Percentiles rank a stretch among this genome's conserved stretches.
Conservation (phyloP, 352 stramenopile genomes). For the Phytophthora quininea region DNA sequence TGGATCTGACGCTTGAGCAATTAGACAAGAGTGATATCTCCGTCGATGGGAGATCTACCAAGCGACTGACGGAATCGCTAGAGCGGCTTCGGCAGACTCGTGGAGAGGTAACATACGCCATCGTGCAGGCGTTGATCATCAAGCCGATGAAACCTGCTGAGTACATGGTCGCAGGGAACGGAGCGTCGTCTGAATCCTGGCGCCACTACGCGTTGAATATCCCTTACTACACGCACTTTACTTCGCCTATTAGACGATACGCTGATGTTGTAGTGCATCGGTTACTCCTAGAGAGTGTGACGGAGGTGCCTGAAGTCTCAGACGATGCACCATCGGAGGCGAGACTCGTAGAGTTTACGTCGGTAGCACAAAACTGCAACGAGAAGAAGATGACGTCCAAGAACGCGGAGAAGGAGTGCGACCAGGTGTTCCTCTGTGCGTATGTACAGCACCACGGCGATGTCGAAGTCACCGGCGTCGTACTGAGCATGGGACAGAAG, state of each 20-base stretch:
- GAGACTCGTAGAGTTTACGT: slow-evolving; percentile 48
- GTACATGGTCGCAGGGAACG: slow-evolving; percentile 91
- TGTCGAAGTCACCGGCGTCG: slow-evolving; percentile 65
- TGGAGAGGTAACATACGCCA: slow-evolving; percentile 85
- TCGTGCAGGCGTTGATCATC: slow-evolving; percentile 93
- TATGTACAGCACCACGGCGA: slow-evolving; percentile 71
- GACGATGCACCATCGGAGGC: slow-evolving; percentile 13
- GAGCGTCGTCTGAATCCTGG: slow-evolving; percentile 76
- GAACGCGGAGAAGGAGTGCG: slow-evolving; percentile 76
- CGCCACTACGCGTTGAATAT: slow-evolving; percentile 97
- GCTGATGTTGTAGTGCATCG: slow-evolving; percentile 85
- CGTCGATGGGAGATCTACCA: slow-evolving; percentile 84
- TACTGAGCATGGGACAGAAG: slow-evolving; percentile 75
- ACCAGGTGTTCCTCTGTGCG: slow-evolving; percentile 83
- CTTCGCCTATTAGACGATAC: slow-evolving; percentile 96
- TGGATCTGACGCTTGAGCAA: slow-evolving; percentile 51
- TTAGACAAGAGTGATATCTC: slow-evolving; percentile 67
- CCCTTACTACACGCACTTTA: slow-evolving; percentile 99
- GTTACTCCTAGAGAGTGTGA: slow-evolving; percentile 62
- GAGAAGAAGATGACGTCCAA: slow-evolving; percentile 88
- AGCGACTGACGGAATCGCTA: slow-evolving; percentile 86
- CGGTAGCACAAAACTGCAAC: slow-evolving; percentile 80
- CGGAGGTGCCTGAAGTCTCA: slow-evolving; percentile 16
- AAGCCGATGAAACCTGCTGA: slow-evolving; percentile 95
- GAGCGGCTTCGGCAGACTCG: slow-evolving; percentile 68